Evolutionary conservation across 2,329 filamentous ascomycete genomes (phyloP), one percentile per base, ranked within the genome.

Genomic region (Thelonectria discophora): DNA sequence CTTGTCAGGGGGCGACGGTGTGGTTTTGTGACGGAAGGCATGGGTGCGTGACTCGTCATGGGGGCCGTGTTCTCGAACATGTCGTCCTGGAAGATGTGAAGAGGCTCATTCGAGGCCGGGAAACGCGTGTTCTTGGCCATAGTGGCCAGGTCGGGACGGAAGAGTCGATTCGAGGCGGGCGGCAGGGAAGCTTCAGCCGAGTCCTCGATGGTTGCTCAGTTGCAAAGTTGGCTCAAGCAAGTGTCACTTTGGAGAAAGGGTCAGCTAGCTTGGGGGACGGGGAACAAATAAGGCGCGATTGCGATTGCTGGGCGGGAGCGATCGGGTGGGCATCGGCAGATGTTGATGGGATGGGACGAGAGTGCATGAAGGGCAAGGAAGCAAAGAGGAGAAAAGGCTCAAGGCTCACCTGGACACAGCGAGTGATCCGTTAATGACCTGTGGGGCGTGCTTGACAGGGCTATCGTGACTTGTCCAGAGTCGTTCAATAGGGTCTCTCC

Each of bases 31-130:
- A 81, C 76, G 47, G 81, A 78, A 32, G 84, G 83, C 84, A 87
- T 86, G 39, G 84, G 83, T 45, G 84, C 83, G 69, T 86, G 82
- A 74, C 81, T 86, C 62, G 83, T 81, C 76, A 84, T 84, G 40
- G 80, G 79, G 7, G 79, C 73, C 43, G 76, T 67, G 62, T 80
- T 79, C 55, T 79, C 78, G 70, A 79, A 81, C 64, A 80, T 78
- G 62, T 82, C 78, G 74, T 87, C 84, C 62, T 84, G 81, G 68
- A 80, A 86, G 65, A 86, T 83, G 37, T 81, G 79, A 40, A 85
- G 74, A 49, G 82, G 78, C 75, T 84, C 81, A 64, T 79, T 76
- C 43, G 78, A 76, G 69, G 75, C 78, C 70, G 76, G 69, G 63
- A 81, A 81, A 70, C 78, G 81, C 74, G 82, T 78, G 70, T 79